Evolutionary conservation across 1,139 yeast species (phyloP).

Genomic region (Geotrichum phurueaensis): DNA sequence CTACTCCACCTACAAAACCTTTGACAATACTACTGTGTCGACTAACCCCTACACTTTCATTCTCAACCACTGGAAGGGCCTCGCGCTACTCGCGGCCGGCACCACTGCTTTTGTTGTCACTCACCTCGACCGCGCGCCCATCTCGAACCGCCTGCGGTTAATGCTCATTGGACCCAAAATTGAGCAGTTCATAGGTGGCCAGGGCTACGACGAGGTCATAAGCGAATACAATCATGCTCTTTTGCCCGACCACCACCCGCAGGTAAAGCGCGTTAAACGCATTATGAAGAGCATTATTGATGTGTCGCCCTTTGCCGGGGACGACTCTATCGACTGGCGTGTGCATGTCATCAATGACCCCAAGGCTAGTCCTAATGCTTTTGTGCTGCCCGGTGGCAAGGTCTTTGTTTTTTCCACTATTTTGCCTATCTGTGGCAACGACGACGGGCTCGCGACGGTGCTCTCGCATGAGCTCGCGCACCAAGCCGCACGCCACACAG

Average conservation of each 20-base stretch:
- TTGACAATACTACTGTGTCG: constrained; percentile 8
- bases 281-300: constrained; percentile 59
- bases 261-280: constrained; percentile 47
- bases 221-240: constrained; percentile 32
- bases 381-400: constrained; percentile 92
- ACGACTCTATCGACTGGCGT: constrained; percentile 57
- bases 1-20: constrained; percentile 16
- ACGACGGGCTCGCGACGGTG: constrained; percentile 91
- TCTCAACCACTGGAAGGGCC: constrained; percentile 15
- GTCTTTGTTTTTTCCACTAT: constrained; percentile 83
- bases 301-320: constrained; percentile 34
- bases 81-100: constrained; percentile 7
- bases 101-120: constrained; percentile 25
- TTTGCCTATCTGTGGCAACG: constrained; percentile 69
- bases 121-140: constrained; percentile 77
- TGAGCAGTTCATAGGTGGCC: constrained; percentile 63
- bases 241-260: constrained; percentile 39
- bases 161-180: constrained; percentile 66
- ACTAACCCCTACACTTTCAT: constrained; percentile 8
- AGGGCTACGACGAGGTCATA: constrained; percentile 58
- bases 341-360: constrained; percentile 75
- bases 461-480: constrained; percentile 90
- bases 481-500: constrained; percentile 85
- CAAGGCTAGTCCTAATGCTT: constrained; percentile 80
- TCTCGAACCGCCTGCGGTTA: constrained; percentile 65